phyloP scores from a whole-genome alignment of 2,329 filamentous ascomycete species.

The Neonectria sp. region DNA sequence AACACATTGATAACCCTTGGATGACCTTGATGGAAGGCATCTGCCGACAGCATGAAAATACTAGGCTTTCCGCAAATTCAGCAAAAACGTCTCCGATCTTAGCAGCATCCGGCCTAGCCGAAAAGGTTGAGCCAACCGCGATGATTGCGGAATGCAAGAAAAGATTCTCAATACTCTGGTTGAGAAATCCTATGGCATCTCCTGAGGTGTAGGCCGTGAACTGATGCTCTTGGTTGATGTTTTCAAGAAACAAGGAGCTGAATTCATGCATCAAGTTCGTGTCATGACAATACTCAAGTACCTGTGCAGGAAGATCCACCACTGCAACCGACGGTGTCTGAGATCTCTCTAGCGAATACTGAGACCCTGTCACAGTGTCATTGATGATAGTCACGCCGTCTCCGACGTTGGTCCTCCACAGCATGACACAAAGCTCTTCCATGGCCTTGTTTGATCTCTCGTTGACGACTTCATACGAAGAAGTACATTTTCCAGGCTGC shows the following conservation, averaged over 20 bases:
- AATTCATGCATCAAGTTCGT: conserved; percentile 9
- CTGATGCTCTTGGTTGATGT: conserved; percentile 18
- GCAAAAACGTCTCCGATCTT: conserved; percentile 6
- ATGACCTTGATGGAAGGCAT: conserved; percentile 11
- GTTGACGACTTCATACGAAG: conserved; percentile 2
- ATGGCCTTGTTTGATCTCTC: conserved; percentile 17
- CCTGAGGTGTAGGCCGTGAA: conserved; percentile 7
- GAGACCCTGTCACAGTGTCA: not conserved
- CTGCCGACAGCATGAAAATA: conserved; percentile 7
- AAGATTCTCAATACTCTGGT: conserved; percentile 9
- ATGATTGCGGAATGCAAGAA: conserved; percentile 14
- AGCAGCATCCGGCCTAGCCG: not conserved
- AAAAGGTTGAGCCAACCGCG: conserved; percentile 16
- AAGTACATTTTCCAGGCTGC: not conserved
- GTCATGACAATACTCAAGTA: conserved; percentile 5
- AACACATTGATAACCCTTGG: conserved; percentile 14
- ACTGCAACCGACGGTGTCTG: not conserved
- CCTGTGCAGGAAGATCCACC: not conserved
- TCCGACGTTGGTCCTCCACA: conserved; percentile 15
- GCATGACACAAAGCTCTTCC: conserved; percentile 21
- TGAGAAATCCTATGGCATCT: not conserved
- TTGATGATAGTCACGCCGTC: conserved; percentile 15
- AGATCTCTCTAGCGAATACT: conserved; percentile 6
- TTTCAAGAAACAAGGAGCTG: conserved; percentile 3
- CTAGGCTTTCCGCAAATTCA: conserved; percentile 5